These are phyloP conservation scores for Corymbia maculata DNA, from an alignment of 345 rosid species.

Conservation along the genomic window DNA sequence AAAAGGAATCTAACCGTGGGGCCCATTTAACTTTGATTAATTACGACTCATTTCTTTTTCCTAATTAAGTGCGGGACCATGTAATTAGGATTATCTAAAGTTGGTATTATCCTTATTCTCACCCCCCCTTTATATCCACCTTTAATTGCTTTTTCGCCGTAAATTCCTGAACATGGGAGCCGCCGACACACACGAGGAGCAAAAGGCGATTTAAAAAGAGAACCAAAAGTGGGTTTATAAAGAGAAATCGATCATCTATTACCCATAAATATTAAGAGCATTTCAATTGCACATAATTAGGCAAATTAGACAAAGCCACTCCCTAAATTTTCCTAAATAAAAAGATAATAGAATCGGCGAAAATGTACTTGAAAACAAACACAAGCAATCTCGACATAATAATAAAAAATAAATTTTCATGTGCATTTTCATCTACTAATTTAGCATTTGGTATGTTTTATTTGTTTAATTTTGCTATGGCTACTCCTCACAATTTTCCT, in stretches of 20 bases:
- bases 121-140: not conserved
- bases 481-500: not conserved
- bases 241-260: not conserved
- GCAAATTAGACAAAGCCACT: not conserved
- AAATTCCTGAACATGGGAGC: not conserved
- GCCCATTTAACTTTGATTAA: not conserved
- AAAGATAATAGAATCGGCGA: not conserved
- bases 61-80: not conserved
- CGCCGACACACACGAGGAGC: not conserved
- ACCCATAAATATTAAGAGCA: not conserved
- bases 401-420: not conserved
- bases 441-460: not conserved
- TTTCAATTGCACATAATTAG: not conserved
- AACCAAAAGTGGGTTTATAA: not conserved
- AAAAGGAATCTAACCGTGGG: not conserved
- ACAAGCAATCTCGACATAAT: not conserved
- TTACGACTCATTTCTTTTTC: not conserved
- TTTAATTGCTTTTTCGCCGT: not conserved
- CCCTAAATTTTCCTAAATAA: not conserved
- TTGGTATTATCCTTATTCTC: not conserved
- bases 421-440: not conserved
- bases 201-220: not conserved
- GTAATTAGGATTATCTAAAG: not conserved
- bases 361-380: not conserved
- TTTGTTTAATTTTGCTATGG: not conserved